phyloP scores from a whole-genome alignment of 2,329 filamentous ascomycete species.

The Leptoxyphium fumago region DNA sequence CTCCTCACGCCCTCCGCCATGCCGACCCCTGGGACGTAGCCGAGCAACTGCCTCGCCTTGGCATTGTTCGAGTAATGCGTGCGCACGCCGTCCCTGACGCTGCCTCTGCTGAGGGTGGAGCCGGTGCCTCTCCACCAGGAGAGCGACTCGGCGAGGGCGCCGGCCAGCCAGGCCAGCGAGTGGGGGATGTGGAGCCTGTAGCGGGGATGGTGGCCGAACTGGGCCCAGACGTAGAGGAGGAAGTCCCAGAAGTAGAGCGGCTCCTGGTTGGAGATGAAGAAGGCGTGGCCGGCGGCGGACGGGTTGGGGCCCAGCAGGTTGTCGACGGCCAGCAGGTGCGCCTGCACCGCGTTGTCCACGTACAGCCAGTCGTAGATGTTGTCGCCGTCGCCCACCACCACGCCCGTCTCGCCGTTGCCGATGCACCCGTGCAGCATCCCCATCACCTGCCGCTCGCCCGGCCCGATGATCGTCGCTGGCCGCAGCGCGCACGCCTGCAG shows the following conservation, averaged over 20 bases:
- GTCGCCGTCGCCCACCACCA: conserved; percentile 64
- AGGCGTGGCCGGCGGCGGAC: conserved; percentile 59
- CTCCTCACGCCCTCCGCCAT: conserved; percentile 37
- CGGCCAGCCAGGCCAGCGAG: conserved; percentile 33
- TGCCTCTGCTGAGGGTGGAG: conserved; percentile 36
- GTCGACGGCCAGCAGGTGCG: conserved; percentile 65
- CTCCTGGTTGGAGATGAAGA: conserved; percentile 80
- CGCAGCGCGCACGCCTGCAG: conserved; percentile 50
- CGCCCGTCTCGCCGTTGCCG: conserved; percentile 50
- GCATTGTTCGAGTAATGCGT: conserved; percentile 38
- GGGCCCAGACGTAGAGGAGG: conserved; percentile 59
- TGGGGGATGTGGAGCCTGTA: conserved; percentile 35
- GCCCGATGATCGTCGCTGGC: conserved; percentile 79
- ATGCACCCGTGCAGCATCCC: conserved; percentile 61
- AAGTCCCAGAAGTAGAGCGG: conserved; percentile 90
- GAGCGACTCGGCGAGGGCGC: conserved; percentile 30
- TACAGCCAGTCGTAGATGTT: conserved; percentile 62
- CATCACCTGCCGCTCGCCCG: conserved; percentile 67
- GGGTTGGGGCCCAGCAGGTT: conserved; percentile 49
- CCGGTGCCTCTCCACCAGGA: conserved; percentile 32
- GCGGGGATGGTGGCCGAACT: conserved; percentile 39
- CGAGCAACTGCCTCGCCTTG: conserved; percentile 37
- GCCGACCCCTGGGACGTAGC: conserved; percentile 36
- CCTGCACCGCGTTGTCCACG: conserved; percentile 56
- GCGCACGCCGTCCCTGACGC: conserved; percentile 39